Evolutionary conservation across 192 early-diverging fungal genomes (phyloP).

Genomic region (Podila horticola): DNA sequence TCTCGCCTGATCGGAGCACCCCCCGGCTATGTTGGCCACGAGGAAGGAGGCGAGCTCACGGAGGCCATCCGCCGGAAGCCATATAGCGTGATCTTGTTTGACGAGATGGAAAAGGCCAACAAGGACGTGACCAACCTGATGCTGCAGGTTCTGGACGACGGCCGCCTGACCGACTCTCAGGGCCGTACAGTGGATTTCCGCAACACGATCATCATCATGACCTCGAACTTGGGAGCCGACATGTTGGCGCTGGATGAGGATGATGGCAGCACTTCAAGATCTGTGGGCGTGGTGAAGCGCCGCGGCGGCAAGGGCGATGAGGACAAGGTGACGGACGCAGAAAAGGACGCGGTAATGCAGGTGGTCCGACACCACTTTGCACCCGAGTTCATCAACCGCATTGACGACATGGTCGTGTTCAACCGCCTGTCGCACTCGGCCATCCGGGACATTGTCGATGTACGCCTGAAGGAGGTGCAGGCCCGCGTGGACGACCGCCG

Average conservation of each 20-base stretch:
- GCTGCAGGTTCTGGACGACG: slow-evolving; percentile 91
- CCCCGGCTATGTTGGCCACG: slow-evolving; percentile 84
- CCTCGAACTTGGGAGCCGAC: slow-evolving; percentile 81
- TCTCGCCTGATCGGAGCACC: slow-evolving; percentile 82
- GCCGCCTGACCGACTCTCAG: slow-evolving; percentile 80
- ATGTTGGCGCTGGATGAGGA: slow-evolving; percentile 65
- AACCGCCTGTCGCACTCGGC: slow-evolving; percentile 73
- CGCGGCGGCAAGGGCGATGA: slow-evolving; percentile 17
- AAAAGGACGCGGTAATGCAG: slow-evolving; percentile 72
- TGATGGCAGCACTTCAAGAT: slow-evolving; percentile 12
- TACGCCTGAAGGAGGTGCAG: slow-evolving; percentile 74
- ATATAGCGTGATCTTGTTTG: slow-evolving; percentile 80
- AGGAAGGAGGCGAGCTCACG: slow-evolving; percentile 81
- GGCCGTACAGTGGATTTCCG: slow-evolving; percentile 82
- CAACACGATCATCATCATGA: slow-evolving; percentile 87
- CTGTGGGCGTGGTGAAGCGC: slow-evolving; percentile 8
- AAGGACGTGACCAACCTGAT: slow-evolving; percentile 93
- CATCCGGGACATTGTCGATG: slow-evolving; percentile 82
- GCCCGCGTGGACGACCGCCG: slow-evolving; percentile 78
- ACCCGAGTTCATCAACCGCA: slow-evolving; percentile 84
- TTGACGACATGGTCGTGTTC: slow-evolving; percentile 83
- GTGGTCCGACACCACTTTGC: slow-evolving; percentile 80
- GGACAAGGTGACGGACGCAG: slow-evolving; percentile 57
- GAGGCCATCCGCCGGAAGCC: slow-evolving; percentile 84
- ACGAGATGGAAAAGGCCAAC: slow-evolving; percentile 86